phyloP scores from a whole-genome alignment of 768 basidiomycete species.

The Auriscalpium orientale region DNA sequence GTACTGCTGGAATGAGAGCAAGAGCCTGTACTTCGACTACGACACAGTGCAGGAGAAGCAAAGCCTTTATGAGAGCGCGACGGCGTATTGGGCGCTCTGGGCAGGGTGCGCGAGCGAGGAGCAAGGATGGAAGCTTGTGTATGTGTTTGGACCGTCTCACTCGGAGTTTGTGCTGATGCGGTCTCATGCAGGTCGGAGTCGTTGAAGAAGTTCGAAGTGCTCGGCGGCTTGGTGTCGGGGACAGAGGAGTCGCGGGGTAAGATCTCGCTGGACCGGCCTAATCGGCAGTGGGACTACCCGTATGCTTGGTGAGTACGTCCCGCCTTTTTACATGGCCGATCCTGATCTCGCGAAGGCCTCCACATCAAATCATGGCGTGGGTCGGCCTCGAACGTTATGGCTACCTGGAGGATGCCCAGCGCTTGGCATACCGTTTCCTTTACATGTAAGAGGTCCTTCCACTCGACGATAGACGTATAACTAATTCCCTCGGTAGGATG shows the following conservation, averaged over 20 bases:
- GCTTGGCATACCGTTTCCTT: constrained; percentile 92
- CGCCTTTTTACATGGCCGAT: not conserved
- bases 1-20: constrained; percentile 95
- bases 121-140: constrained; percentile 92
- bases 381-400: constrained; percentile 96
- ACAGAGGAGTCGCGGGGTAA: constrained; percentile 95
- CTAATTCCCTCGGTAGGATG: constrained; percentile 48
- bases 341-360: constrained; percentile 51
- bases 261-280: constrained; percentile 92
- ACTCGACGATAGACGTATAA: not conserved
- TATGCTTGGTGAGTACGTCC: constrained; percentile 55
- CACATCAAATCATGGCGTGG: constrained; percentile 98
- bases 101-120: constrained; percentile 95
- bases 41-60: constrained; percentile 89
- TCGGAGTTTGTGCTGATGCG: constrained; percentile 3
- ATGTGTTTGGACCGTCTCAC: constrained; percentile 28
- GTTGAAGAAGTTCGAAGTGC: constrained; percentile 91
- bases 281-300: constrained; percentile 99
- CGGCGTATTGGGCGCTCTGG: constrained; percentile 94
- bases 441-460: constrained; percentile 66
- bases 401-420: constrained; percentile 86
- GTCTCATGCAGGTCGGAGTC: constrained; percentile 56
- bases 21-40: constrained; percentile 92
- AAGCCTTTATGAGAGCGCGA: constrained; percentile 95
- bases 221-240: constrained; percentile 91